Conservation (phyloP, 1,284 basidiomycete species). For the Puccinia horiana region DNA sequence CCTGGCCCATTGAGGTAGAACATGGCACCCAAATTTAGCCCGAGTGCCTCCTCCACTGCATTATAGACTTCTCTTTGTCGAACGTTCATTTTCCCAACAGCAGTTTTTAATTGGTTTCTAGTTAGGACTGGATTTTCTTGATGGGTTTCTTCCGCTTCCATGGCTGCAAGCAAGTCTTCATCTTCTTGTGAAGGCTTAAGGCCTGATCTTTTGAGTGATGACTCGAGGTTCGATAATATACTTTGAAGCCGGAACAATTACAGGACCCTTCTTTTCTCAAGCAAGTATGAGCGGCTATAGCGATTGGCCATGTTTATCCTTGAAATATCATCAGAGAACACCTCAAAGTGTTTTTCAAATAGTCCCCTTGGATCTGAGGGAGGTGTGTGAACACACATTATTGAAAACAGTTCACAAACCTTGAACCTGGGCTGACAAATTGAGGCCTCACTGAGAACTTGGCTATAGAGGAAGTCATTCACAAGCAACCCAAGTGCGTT, state of each 20-base stretch:
- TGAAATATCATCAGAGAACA: not conserved
- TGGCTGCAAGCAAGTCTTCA: too few relatives aligned
- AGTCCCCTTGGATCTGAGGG: not conserved
- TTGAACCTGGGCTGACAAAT: not conserved
- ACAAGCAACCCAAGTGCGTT: not conserved
- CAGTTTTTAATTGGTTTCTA: too few relatives aligned
- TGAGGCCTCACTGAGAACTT: not conserved
- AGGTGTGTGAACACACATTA: not conserved
- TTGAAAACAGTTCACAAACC: not conserved
- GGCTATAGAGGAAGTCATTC: not conserved
- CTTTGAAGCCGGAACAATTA: not conserved
- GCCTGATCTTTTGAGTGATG: too few relatives aligned
- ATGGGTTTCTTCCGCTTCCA: too few relatives aligned
- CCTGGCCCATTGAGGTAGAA: not conserved
- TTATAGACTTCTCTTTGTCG: not conserved
- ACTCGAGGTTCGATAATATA: not conserved
- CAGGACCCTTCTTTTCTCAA: too few relatives aligned
- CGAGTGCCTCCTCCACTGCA: not conserved
- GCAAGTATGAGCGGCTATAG: too few relatives aligned
- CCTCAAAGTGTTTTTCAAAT: not conserved
- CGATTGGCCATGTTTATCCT: not conserved
- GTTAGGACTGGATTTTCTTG: too few relatives aligned
- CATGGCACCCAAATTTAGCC: not conserved
- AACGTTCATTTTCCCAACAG: not conserved
- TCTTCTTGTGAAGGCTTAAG: too few relatives aligned